Evolutionary conservation across 257 asterid species (phyloP).

Genomic region (Lavandula angustifolia): DNA sequence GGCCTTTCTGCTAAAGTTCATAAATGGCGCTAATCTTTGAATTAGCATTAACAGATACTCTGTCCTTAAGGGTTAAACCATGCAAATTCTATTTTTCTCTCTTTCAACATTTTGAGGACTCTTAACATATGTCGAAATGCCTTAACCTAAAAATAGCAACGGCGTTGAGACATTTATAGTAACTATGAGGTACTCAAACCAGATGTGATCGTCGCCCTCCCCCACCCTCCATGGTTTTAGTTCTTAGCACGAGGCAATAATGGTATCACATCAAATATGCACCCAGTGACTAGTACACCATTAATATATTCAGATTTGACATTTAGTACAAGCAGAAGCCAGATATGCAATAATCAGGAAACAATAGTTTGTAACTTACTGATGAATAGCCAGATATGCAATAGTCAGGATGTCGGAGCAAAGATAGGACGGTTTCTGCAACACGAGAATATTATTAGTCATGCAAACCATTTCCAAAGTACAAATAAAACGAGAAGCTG

Average conservation of each 20-base stretch:
- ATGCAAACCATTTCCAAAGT: background rate
- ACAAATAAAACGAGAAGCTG: background rate
- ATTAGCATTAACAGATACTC: too few species aligned
- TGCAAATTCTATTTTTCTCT: too few species aligned
- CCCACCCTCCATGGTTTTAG: too few species aligned
- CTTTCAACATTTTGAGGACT: too few species aligned
- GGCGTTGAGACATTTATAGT: too few species aligned
- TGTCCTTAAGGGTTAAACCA: too few species aligned
- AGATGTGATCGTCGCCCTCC: too few species aligned
- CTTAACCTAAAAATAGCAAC: too few species aligned
- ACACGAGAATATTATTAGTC: conserved; percentile 25
- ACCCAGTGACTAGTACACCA: background rate
- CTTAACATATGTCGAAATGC: too few species aligned
- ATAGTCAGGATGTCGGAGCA: conserved; percentile 96
- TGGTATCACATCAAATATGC: background rate
- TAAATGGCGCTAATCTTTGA: too few species aligned
- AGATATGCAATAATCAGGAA: background rate
- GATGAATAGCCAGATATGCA: conserved; percentile 91
- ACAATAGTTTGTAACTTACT: conserved; percentile 50
- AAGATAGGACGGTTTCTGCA: conserved; percentile 93
- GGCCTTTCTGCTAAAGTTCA: too few species aligned
- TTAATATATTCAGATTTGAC: background rate
- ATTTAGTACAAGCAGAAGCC: background rate
- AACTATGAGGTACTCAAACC: too few species aligned
- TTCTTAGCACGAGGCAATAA: background rate